Evolutionary conservation across 2,329 filamentous ascomycete genomes (phyloP).

Genomic region (Akanthomyces dipterigenus): DNA sequence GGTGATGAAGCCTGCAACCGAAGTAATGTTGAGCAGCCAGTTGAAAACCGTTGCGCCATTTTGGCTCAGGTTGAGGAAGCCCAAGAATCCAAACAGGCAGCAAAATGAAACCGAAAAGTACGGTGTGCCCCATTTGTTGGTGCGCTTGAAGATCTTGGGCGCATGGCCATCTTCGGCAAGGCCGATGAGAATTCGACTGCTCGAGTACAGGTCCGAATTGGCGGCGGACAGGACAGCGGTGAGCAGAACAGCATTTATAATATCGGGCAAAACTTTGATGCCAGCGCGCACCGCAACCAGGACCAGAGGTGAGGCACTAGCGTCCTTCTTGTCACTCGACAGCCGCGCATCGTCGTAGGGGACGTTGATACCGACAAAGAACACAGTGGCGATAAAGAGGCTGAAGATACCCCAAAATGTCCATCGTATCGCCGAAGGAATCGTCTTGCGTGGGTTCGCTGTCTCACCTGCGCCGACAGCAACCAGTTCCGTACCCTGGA

Average conservation of each 20-base stretch:
- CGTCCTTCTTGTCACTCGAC: conserved; percentile 44
- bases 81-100: conserved; percentile 54
- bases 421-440: conserved; percentile 65
- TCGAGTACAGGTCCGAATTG: conserved; percentile 70
- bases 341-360: conserved; percentile 54
- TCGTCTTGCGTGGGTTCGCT: conserved; percentile 62
- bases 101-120: conserved; percentile 49
- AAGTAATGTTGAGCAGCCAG: conserved; percentile 67
- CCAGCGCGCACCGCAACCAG: conserved; percentile 55
- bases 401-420: conserved; percentile 70
- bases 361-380: conserved; percentile 67
- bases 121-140: conserved; percentile 56
- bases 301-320: conserved; percentile 59
- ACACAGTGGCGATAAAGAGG: conserved; percentile 58
- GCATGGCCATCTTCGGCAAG: conserved; percentile 59
- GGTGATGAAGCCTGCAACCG: conserved; percentile 62
- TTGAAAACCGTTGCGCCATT: conserved; percentile 56
- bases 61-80: conserved; percentile 59
- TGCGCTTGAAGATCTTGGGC: conserved; percentile 51
- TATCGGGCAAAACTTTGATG: conserved; percentile 55
- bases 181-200: conserved; percentile 60
- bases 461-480: conserved; percentile 75
- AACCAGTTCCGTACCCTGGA: conserved; percentile 68
- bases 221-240: conserved; percentile 74
- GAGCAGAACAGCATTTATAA: conserved; percentile 73